These are phyloP conservation scores for Ceraceosorus guamensis DNA, from an alignment of 1,284 basidiomycete genomes.

Conservation along the genomic window DNA sequence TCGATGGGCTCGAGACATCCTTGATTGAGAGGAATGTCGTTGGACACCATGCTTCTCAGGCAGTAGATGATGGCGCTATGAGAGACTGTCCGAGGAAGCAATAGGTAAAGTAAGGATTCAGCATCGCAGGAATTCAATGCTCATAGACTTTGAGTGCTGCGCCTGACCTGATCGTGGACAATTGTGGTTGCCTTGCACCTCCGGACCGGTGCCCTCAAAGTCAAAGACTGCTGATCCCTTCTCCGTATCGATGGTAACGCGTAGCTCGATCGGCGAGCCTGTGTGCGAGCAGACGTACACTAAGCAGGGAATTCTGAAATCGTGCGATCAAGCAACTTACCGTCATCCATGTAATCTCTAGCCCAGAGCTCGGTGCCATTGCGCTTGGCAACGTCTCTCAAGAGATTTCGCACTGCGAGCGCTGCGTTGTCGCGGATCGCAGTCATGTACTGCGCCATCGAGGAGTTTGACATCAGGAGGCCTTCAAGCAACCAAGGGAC, in stretches of 20 bases:
- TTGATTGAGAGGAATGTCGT: constrained; percentile 87
- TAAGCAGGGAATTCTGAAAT: not conserved
- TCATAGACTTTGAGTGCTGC: too few relatives aligned
- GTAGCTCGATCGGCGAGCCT: constrained; percentile 63
- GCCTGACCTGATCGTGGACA: constrained; percentile 51
- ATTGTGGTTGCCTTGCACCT: constrained; percentile 84
- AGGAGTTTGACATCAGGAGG: too few relatives aligned
- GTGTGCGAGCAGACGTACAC: not conserved
- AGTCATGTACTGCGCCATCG: constrained; percentile 24
- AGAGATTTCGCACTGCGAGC: constrained; percentile 71
- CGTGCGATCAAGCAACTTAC: not conserved
- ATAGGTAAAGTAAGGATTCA: too few relatives aligned
- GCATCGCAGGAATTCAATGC: too few relatives aligned
- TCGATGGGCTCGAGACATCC: constrained; percentile 65
- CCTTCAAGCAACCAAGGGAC: not conserved
- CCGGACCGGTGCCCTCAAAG: constrained; percentile 73
- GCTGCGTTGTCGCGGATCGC: constrained; percentile 82
- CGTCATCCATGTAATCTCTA: constrained; percentile 54
- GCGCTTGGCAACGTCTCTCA: constrained; percentile 67
- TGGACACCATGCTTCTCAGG: constrained; percentile 82
- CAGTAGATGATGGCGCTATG: constrained; percentile 90
- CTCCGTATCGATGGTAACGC: constrained; percentile 68
- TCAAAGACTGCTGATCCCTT: constrained; percentile 78
- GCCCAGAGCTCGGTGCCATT: constrained; percentile 61
- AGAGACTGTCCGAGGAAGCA: constrained; percentile 55